Conservation (phyloP, 305 asterid genomes). For the Fraxinus sp. region DNA sequence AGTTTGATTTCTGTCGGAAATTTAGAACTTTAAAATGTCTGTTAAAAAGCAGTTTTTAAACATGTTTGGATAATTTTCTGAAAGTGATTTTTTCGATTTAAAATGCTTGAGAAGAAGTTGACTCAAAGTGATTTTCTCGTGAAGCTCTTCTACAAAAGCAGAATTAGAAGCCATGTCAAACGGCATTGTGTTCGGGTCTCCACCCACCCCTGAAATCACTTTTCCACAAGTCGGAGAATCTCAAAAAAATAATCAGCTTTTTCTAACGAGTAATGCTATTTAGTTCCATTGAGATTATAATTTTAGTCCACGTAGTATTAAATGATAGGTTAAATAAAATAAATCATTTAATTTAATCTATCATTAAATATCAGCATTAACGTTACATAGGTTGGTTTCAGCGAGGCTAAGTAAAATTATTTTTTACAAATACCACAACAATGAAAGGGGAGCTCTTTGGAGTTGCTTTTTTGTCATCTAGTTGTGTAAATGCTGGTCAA, state of each 20-base stretch:
- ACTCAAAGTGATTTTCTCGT: not conserved
- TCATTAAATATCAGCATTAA: no score
- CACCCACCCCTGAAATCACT: not conserved
- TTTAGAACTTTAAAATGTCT: not conserved
- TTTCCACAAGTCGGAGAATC: not conserved
- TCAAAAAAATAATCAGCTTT: not conserved
- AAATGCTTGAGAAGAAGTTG: not conserved
- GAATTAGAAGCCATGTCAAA: not conserved
- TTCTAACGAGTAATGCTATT: no score
- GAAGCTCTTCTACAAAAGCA: not conserved
- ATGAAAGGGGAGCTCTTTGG: not conserved
- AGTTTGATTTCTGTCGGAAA: not conserved
- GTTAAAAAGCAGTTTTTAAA: not conserved
- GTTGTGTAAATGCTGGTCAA: constrained; percentile 31
- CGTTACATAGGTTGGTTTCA: no score
- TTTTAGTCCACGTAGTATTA: no score
- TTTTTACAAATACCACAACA: not conserved
- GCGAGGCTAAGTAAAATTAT: no score
- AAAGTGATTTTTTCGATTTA: not conserved
- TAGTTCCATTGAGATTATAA: no score
- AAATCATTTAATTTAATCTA: no score
- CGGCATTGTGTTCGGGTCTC: not conserved
- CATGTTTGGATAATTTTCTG: not conserved
- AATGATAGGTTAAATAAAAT: no score
- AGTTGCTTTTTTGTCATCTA: constrained; percentile 29